Conservation (phyloP, 129 eudicot species). For the Smallanthus sonchifolius region DNA sequence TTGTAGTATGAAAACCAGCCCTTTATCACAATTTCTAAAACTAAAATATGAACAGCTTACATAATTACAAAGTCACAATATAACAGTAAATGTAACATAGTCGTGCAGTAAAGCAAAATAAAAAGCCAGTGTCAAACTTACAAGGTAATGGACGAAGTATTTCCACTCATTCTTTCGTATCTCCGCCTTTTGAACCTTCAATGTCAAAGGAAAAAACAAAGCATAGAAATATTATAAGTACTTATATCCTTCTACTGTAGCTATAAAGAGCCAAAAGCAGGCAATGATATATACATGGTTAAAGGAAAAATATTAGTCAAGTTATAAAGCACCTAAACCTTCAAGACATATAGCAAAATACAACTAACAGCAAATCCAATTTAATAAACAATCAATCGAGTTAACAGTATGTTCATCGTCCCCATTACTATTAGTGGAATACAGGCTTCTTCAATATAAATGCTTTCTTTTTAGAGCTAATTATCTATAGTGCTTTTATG, state of each 20-base stretch:
- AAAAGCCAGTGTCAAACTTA: constrained; percentile 40
- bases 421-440: not conserved
- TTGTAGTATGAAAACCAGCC: constrained; percentile 6
- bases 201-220: constrained; percentile 10
- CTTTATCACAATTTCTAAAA: not conserved
- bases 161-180: constrained; percentile 61
- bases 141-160: constrained; percentile 87
- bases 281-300: constrained; percentile 1
- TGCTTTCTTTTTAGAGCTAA: not conserved
- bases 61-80: constrained; percentile 1
- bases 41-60: not conserved
- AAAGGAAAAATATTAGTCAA: constrained; percentile 5
- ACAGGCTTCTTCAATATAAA: not conserved
- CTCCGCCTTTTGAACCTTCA: constrained; percentile 87
- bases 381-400: not conserved
- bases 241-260: not conserved
- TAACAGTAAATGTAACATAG: not conserved
- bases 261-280: not conserved
- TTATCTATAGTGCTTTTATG: not conserved
- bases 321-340: constrained; percentile 9
- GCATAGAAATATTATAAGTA: constrained; percentile 1
- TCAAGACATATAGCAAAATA: not conserved
- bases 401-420: not conserved
- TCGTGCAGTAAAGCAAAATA: not conserved
- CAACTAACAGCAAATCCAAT: not conserved